Conservation (phyloP, 73 alveolate genomes). For the Blepharisma stoltei region DNA sequence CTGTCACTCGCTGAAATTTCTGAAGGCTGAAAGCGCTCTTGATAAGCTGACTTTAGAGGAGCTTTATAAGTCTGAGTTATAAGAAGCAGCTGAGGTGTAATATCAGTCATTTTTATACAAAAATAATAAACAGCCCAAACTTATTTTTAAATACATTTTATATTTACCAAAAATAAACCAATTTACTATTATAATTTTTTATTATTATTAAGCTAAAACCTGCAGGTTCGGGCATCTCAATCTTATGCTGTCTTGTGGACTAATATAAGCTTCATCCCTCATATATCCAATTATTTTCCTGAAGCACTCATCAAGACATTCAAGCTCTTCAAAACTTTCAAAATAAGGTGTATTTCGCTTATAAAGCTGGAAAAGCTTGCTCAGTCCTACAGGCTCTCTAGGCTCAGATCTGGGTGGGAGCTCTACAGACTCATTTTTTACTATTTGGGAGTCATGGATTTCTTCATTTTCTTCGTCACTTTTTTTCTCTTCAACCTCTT, state of each 20-base stretch:
- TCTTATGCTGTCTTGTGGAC: constrained; percentile 15
- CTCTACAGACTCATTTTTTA: constrained; percentile 33
- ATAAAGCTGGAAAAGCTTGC: constrained; percentile 18
- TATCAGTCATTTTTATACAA: neutral
- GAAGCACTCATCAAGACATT: neutral
- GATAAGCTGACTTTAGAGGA: no score
- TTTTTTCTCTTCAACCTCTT: constrained; percentile 13
- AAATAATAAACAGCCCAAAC: neutral
- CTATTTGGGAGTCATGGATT: constrained; percentile 39
- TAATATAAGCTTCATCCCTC: neutral
- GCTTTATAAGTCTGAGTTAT: no score
- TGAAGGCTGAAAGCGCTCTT: no score
- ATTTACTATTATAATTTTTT: neutral
- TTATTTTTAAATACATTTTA: neutral
- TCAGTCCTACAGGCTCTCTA: constrained; percentile 20
- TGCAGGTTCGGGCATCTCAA: constrained; percentile 22
- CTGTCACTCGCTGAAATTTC: no score
- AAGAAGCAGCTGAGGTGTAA: neutral
- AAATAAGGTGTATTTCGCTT: constrained; percentile 19
- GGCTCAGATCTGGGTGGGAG: constrained; percentile 44
- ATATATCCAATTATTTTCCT: neutral
- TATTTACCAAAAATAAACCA: neutral
- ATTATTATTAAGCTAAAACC: neutral
- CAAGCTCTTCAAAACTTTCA: constrained; percentile 16
- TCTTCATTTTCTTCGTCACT: constrained; percentile 32